Conservation (phyloP, 129 eudicot genomes). For the carrot (Daucus carota) region DH1_v3.0 NC_030389.2:5750001-5750500, state of each 20-base stretch:
- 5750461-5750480: not conserved
- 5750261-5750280: not conserved
- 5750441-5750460: not conserved
- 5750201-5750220: not conserved
- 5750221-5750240: too few relatives aligned
- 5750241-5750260: not conserved
- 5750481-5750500: not conserved
- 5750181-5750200: not conserved
- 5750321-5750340: not conserved
- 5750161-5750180: not conserved
- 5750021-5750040: constrained; percentile 88
- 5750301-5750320: not conserved
- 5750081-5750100: not conserved
- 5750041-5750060: constrained; percentile 95
- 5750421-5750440: not conserved
- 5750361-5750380: not conserved
- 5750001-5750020: constrained; percentile 94
- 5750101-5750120: not conserved
- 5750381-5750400: not conserved
- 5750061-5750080: constrained; percentile 20
- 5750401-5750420: not conserved
- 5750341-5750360: not conserved
- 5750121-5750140: not conserved
- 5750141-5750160: not conserved
- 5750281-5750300: not conserved